Conservation (phyloP, 2,329 filamentous ascomycete species). For the Aspergillus glaucus region DNA sequence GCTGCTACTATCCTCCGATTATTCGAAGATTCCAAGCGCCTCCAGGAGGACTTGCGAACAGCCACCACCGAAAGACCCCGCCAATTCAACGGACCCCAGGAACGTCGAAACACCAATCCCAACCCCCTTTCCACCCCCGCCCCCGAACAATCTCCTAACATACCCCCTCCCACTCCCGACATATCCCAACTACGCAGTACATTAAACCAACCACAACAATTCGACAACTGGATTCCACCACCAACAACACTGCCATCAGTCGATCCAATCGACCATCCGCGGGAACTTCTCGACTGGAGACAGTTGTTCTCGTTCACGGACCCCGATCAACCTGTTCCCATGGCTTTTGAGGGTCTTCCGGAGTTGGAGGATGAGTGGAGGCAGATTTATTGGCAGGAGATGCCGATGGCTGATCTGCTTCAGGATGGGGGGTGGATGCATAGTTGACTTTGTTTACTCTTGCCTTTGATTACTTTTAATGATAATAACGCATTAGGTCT, state of each 20-base stretch:
- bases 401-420: slow-evolving; percentile 36
- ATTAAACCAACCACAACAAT: slow-evolving; percentile 20
- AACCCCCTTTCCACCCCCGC: slow-evolving; percentile 15
- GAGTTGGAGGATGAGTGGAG: slow-evolving; percentile 41
- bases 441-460: neutral
- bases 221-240: slow-evolving; percentile 28
- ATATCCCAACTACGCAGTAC: slow-evolving; percentile 14
- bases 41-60: slow-evolving; percentile 35
- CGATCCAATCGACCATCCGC: slow-evolving; percentile 26
- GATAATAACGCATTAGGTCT: no score
- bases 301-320: slow-evolving; percentile 38
- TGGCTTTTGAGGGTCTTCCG: slow-evolving; percentile 32
- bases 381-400: slow-evolving; percentile 40
- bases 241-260: slow-evolving; percentile 19
- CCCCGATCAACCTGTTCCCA: slow-evolving; percentile 30
- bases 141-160: slow-evolving; percentile 7
- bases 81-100: slow-evolving; percentile 15
- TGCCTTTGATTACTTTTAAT: neutral
- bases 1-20: slow-evolving; percentile 38
- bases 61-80: slow-evolving; percentile 30
- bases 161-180: slow-evolving; percentile 22
- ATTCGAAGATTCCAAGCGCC: slow-evolving; percentile 39
- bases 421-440: slow-evolving; percentile 37
- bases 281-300: slow-evolving; percentile 36
- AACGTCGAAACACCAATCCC: slow-evolving; percentile 9